A percentile compares a stretch with the other conserved stretches of the same genome.
Conservation (phyloP, 139 green algal species). For the Bryopsis sp. region DNA sequence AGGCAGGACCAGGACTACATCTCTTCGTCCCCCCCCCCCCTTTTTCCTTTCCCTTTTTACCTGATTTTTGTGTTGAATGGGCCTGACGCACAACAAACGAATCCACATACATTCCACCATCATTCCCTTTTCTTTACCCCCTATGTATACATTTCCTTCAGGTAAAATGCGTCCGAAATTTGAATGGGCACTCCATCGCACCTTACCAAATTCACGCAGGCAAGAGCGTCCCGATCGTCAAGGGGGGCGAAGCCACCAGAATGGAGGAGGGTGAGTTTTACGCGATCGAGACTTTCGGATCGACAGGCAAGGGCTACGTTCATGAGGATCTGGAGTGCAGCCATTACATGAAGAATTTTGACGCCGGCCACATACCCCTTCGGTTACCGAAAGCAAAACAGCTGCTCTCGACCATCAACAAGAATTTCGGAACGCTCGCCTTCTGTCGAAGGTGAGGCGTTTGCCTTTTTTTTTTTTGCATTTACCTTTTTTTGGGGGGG, state of each 20-base stretch:
- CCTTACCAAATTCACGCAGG: constrained; percentile 94
- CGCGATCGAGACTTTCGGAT: constrained; percentile 98
- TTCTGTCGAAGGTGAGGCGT: constrained; percentile 77
- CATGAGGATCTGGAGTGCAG: constrained; percentile 91
- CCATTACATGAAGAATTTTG: constrained; percentile 99
- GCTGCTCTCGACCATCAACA: constrained; percentile 91
- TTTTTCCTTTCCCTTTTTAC: no score
- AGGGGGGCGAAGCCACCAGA: constrained; percentile 74
- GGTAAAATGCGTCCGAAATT: constrained; percentile 81
- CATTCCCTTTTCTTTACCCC: no score
- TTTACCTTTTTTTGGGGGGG: no score
- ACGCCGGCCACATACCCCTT: constrained; percentile 77
- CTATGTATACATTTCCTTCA: constrained; percentile 23
- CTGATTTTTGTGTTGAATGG: background rate
- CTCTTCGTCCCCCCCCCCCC: no score
- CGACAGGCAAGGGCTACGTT: constrained; percentile 58
- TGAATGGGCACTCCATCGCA: constrained; percentile 95
- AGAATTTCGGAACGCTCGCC: constrained; percentile 96
- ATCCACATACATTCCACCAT: no score
- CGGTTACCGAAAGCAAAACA: constrained; percentile 88
- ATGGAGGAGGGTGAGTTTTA: constrained; percentile 99
- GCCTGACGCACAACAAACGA: background rate
- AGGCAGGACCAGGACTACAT: no score
- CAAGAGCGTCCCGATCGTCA: constrained; percentile 77
- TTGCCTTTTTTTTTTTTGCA: constrained; percentile 4